Conservation (phyloP, 1,284 basidiomycete species). For the Tranzscheliella williamsii region DNA sequence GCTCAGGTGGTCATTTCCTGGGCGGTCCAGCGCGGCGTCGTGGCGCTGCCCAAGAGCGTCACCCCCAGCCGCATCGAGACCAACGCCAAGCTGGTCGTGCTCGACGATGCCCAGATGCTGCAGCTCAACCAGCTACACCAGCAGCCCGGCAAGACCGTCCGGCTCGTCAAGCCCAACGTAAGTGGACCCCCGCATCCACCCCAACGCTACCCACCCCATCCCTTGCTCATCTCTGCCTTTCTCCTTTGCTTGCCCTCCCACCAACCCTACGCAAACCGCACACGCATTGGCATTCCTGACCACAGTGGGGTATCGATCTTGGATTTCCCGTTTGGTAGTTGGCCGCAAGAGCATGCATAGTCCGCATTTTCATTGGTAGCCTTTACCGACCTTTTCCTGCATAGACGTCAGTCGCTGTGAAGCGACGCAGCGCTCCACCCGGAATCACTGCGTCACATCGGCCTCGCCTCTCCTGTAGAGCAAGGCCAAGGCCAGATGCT, state of each 20-base stretch:
- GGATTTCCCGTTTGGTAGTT: slow-evolving; percentile 1
- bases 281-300: too few species aligned
- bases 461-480: too few species aligned
- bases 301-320: slow-evolving; percentile 42
- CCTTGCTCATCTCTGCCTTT: not conserved
- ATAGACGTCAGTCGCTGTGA: too few species aligned
- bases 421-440: too few species aligned
- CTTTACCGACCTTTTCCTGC: too few species aligned
- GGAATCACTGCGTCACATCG: too few species aligned
- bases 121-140: slow-evolving; percentile 44
- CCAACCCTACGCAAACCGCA: too few species aligned
- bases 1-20: slow-evolving; percentile 48
- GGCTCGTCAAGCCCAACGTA: slow-evolving; percentile 42
- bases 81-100: slow-evolving; percentile 36
- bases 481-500: too few species aligned
- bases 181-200: slow-evolving; percentile 5
- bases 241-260: not conserved
- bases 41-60: slow-evolving; percentile 44
- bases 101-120: slow-evolving; percentile 42
- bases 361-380: too few species aligned
- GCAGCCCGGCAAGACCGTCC: slow-evolving; percentile 37
- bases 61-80: slow-evolving; percentile 46
- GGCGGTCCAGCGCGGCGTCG: slow-evolving; percentile 41
- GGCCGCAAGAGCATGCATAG: too few species aligned
- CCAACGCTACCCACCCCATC: too few species aligned